Evolutionary conservation across 805 yeast genomes (phyloP), one percentile per base, ranked within the genome.

Genomic region (Starmerella apicola): DNA sequence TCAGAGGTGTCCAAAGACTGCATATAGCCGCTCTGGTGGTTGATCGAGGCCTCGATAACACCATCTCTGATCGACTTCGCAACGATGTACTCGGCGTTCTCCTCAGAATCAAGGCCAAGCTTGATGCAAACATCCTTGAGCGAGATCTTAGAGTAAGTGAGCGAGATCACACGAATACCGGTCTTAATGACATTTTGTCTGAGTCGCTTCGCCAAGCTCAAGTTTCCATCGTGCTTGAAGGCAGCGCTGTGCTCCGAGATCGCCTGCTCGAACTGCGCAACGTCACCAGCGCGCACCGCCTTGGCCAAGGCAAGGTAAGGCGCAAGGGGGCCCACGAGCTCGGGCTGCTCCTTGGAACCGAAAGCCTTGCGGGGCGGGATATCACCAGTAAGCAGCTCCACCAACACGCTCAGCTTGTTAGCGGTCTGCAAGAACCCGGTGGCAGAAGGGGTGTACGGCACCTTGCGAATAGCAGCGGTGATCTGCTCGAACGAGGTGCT

Each of bases 161-260:
- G 66, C 10, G 95, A 82, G 55, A 91, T 83, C 54, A 83, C 81
- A 60, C 97, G 74, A 45, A 91, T 84, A 56, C 98, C 99, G 1
- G 99, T 86, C 64, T 88, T 91, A 63, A 91, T 91, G 46, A 91
- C 99, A 59, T 88, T 91, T 57, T 94, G 95, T 59, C 96, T 81
- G 56, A 91, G 70, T 55, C 97, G 75, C 34, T 84, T 70, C 33
- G 91, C 91, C 52, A 91, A 70, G 29, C 83, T 81, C 58, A 76
- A 82, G 51, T 78, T 82, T 36, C 79, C 83, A 61, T 91, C 98
- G 43, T 65, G 70, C 54, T 76, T 69, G 50, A 86, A 75, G 27
- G 61, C 65, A 1, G 61, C 61, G 48, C 77, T 81, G 57, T 78
- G 78, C 51, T 72, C 71, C 28, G 65, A 62, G 50, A 88, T 66